Evolutionary conservation across 176 grass and related monocot genomes (phyloP).

Genomic region (Cenchrus fungigraminus): DNA sequence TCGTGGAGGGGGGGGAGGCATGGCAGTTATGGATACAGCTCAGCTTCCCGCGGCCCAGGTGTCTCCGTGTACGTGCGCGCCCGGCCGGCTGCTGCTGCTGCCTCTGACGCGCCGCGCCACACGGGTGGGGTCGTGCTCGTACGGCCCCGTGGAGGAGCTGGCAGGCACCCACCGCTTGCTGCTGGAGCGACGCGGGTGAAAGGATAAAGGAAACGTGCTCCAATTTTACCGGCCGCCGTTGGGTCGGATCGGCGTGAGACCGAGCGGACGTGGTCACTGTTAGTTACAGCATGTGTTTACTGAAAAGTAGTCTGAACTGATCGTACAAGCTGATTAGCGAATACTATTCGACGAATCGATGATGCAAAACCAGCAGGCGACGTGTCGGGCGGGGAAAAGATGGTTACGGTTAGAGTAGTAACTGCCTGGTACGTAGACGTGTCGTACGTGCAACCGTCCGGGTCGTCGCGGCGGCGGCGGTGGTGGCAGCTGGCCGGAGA

Average conservation of each 20-base stretch:
- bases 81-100: no score
- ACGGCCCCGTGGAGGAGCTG: background rate
- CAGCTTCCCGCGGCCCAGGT: constrained; percentile 27
- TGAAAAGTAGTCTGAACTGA: no score
- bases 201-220: background rate
- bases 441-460: background rate
- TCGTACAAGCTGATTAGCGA: no score
- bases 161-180: background rate
- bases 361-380: no score
- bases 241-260: background rate
- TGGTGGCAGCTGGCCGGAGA: background rate
- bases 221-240: background rate
- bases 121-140: constrained; percentile 7
- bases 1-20: constrained; percentile 44
- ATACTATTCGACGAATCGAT: no score
- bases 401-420: background rate
- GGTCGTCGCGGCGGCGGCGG: background rate
- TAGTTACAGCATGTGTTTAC: no score
- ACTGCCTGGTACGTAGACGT: background rate
- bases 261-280: background rate
- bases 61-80: constrained; percentile 28
- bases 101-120: background rate
- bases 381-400: background rate
- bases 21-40: constrained; percentile 62
- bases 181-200: no score